Percentiles rank a stretch among this genome's conserved stretches.
These are phyloP conservation scores for Phytopythium sindhum DNA, from an alignment of 352 stramenopile species.

Conservation along the genomic window DNA sequence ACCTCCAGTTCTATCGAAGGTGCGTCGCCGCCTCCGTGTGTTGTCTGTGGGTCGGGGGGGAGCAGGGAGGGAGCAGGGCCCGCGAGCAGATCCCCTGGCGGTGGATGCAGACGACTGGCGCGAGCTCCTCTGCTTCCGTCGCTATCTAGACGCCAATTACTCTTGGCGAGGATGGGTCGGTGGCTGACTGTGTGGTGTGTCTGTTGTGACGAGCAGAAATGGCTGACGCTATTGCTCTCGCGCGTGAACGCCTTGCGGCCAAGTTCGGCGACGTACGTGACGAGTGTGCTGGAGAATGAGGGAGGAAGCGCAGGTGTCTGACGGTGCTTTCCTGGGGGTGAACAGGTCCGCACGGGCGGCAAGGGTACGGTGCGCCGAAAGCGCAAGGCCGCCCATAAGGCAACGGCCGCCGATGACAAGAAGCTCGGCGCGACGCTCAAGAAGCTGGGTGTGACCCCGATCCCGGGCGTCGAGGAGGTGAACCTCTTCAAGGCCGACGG, in stretches of 20 bases:
- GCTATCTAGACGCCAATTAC: neutral
- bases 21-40: conserved; percentile 7
- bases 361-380: conserved; percentile 96
- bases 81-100: neutral
- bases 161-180: neutral
- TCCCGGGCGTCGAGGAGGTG: conserved; percentile 98
- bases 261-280: conserved; percentile 77
- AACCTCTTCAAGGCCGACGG: conserved; percentile 99
- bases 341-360: conserved; percentile 90
- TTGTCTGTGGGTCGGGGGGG: neutral
- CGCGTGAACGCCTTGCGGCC: conserved; percentile 78
- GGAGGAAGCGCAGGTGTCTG: neutral
- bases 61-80: neutral
- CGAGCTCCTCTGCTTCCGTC: neutral
- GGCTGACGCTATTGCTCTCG: conserved; percentile 88
- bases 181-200: neutral
- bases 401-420: conserved; percentile 94
- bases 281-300: neutral
- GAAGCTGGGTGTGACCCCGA: conserved; percentile 97
- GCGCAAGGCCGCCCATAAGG: conserved; percentile 94
- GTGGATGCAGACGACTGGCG: too few relatives aligned
- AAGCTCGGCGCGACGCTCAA: conserved; percentile 97
- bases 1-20: conserved; percentile 25
- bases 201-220: conserved; percentile 31
- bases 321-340: neutral